Base-by-base conservation (phyloP, 2,329 filamentous ascomycete species). In the Zalaria sp. region DNA sequence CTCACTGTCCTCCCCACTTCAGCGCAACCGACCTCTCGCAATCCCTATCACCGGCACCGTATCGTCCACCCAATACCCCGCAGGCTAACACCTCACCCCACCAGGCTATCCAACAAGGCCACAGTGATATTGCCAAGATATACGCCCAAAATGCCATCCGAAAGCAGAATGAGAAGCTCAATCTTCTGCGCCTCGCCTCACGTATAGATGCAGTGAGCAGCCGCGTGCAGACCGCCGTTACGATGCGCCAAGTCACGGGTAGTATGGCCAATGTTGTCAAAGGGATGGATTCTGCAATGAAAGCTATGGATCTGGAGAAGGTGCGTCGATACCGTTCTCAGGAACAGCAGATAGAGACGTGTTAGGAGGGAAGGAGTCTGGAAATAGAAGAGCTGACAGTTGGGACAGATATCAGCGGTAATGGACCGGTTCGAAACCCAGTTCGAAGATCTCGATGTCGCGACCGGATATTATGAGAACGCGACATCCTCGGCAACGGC, bases 401-500 rank as follows among this genome's bases (percentile, higher is more conserved):
- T 9, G 26, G 36, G 43, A 31, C 48, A 75, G 73, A 79, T 80
- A 42, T 76, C 74, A 8, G 68, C 72, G 37, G 73, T 79, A 36
- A 80, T 80, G 76, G 76, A 79, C 51, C 71, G 71, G 41, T 79
- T 80, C 53, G 75, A 79, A 55, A 70, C 69, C 40, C 66, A 70
- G 47, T 69, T 70, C 51, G 66, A 71, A 44, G 65, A 70, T 50
- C 57, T 71, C 35, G 68, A 71, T 46, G 67, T 69, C 35, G 66
- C 65, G 34, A 68, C 66, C 5, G 67, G 79, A 51, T 86, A 88
- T 63, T 91, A 91, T 63, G 84, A 89, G 61, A 86, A 88, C 56
- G 83, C 85, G 45, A 89, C 88, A 47, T 78, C 75, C 25, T 80
- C 82, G 46, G 82, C 81, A 32, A 93, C 86, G 59, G 83, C 62